These are phyloP conservation scores for Apiospora hydei DNA, from an alignment of 2,329 filamentous ascomycete genomes.

Conservation along the genomic window DNA sequence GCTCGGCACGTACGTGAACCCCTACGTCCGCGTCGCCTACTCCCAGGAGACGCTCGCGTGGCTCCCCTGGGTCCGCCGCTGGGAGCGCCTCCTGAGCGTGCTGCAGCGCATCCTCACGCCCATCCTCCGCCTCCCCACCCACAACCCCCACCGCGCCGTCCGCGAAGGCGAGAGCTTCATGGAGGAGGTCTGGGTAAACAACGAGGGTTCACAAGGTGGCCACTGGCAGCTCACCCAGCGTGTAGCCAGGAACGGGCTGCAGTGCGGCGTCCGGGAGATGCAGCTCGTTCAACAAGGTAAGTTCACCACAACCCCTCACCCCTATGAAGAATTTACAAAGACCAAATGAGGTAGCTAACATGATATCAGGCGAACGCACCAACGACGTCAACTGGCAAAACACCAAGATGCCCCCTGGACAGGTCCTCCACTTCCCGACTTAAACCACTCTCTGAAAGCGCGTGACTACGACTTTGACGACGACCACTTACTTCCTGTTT, in stretches of 20 bases:
- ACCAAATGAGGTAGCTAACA: neutral
- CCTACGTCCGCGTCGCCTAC: slow-evolving; percentile 77
- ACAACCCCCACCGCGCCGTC: slow-evolving; percentile 68
- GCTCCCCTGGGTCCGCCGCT: slow-evolving; percentile 66
- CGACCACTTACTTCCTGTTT: neutral
- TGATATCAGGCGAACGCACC: slow-evolving; percentile 33
- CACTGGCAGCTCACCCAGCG: slow-evolving; percentile 52
- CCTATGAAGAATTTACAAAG: neutral
- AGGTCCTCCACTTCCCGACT: slow-evolving; percentile 43
- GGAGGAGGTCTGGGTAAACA: slow-evolving; percentile 59
- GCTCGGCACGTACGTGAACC: slow-evolving; percentile 75
- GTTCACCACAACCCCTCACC: neutral
- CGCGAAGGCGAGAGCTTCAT: slow-evolving; percentile 61
- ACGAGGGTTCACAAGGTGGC: slow-evolving; percentile 40
- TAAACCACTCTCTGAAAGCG: slow-evolving; percentile 11
- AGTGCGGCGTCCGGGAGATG: slow-evolving; percentile 62
- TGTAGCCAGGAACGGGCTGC: slow-evolving; percentile 55
- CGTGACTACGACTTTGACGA: neutral
- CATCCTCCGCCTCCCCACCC: slow-evolving; percentile 62
- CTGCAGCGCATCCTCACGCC: slow-evolving; percentile 66
- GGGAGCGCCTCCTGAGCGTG: slow-evolving; percentile 69
- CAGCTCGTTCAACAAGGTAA: slow-evolving; percentile 43
- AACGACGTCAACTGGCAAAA: slow-evolving; percentile 46
- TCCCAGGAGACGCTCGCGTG: slow-evolving; percentile 61
- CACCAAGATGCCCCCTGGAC: slow-evolving; percentile 43